Evolutionary conservation across 1,284 basidiomycete species (phyloP), one percentile per base, ranked within the genome.

Genomic region (Cryptococcus jaspeensis): DNA sequence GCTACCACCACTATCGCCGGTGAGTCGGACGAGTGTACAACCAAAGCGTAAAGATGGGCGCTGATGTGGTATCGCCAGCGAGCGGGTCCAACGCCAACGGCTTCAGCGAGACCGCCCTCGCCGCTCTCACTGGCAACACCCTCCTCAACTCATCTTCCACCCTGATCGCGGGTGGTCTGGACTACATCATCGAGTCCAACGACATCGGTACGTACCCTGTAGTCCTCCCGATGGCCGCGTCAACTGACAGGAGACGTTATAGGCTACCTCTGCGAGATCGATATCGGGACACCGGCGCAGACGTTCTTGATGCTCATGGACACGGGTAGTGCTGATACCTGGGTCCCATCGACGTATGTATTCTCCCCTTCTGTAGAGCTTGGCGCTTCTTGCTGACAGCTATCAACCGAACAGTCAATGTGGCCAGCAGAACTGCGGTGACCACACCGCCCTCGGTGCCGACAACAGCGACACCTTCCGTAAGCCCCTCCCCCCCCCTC

Each of bases 271-370:
- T 86, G 87, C 7, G 85, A 83, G 25, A 74, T 93, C 36, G 83
- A 87, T 72, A 84, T 93, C 61, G 90, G 90, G 39, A 88, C 86
- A 3, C 88, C 88, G n/a, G 83, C 87, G 1, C 79, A 75, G 42
- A 76, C 85, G 65, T 93, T 89, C 77, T 79, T 81, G 36, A 75
- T 94, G 67, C 81, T 93, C 50, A 86, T 90, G 85, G 91, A 94
- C 77, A 88, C 88, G 25, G 92, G 91, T 36, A 90, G 87, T 8
- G 86, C 89, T 15, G 91, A 94, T 73, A 81, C 90, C 40, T 94
- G 91, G 89, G 85, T 89, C 18, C 85, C 85, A 11, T 79, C 80
- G 6, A 50, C 62, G 62, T 63, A 49, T 42, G 59, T 52, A 25
- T 12, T 15, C 9, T 25, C 40, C 5, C 32, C 25, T 18, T 43